phyloP scores from a whole-genome alignment of 768 basidiomycete species.

The Trametes sanguinea region DNA sequence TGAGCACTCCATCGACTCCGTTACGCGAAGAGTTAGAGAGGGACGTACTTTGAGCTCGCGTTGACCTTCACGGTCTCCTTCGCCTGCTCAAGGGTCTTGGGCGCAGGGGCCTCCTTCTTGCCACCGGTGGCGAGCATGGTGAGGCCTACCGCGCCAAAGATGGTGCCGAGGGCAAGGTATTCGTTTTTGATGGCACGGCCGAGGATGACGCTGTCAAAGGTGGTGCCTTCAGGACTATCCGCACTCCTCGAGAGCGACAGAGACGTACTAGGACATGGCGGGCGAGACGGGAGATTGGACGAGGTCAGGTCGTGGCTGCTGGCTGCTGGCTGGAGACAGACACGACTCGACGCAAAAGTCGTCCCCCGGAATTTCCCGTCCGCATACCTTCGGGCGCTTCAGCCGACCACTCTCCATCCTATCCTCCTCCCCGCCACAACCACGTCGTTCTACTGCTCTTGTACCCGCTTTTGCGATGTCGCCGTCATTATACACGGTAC shows the following conservation, averaged over 20 bases:
- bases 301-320: conserved; percentile 21
- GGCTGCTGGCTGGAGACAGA: conserved; percentile 16
- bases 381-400: neutral
- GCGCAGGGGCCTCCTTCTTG: conserved; percentile 47
- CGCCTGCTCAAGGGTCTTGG: conserved; percentile 52
- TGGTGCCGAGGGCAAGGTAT: conserved; percentile 72
- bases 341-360: conserved; percentile 5
- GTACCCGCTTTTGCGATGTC: too few species aligned
- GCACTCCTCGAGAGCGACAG: neutral
- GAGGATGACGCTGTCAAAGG: conserved; percentile 58
- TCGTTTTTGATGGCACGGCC: conserved; percentile 83
- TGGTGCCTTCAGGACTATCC: neutral
- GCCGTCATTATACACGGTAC: too few species aligned
- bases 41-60: conserved; percentile 67
- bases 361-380: conserved; percentile 19
- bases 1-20: neutral
- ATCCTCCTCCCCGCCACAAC: too few species aligned
- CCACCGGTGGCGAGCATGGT: conserved; percentile 57
- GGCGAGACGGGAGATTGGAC: conserved; percentile 3
- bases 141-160: conserved; percentile 56
- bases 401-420: too few species aligned
- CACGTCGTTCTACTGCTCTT: too few species aligned
- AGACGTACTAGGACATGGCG: conserved; percentile 49
- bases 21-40: neutral
- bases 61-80: conserved; percentile 63